Conservation (phyloP, 2,329 filamentous ascomycete genomes). For the Pseudogymnoascus sp. region DNA sequence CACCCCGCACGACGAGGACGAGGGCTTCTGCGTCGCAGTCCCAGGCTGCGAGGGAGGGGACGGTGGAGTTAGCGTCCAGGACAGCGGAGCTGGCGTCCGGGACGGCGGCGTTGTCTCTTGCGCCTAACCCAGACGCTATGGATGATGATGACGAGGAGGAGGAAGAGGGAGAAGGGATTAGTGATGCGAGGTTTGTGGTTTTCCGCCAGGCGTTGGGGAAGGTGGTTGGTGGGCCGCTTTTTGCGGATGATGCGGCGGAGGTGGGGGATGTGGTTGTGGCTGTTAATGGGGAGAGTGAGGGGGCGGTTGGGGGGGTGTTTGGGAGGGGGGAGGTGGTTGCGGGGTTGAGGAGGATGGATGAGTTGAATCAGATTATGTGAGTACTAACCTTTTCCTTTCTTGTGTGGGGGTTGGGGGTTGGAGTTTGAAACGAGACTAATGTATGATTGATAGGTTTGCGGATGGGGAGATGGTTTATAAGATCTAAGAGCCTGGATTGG, state of each 20-base stretch:
- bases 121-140: constrained; percentile 19
- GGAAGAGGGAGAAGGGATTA: constrained; percentile 11
- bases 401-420: background rate
- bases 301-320: constrained; percentile 50
- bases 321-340: constrained; percentile 61
- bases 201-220: constrained; percentile 80
- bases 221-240: constrained; percentile 73
- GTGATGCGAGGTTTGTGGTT: constrained; percentile 51
- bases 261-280: constrained; percentile 66
- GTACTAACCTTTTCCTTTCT: constrained; percentile 34
- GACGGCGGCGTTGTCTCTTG: constrained; percentile 22
- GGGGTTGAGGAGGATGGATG: constrained; percentile 71
- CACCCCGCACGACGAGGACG: constrained; percentile 18
- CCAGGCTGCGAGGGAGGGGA: constrained; percentile 23
- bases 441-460: constrained; percentile 39
- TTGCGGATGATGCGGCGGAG: constrained; percentile 74
- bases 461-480: constrained; percentile 62
- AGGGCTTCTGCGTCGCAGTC: constrained; percentile 15
- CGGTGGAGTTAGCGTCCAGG: constrained; percentile 18
- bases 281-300: constrained; percentile 64
- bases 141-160: constrained; percentile 41
- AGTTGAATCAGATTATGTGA: constrained; percentile 86
- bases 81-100: constrained; percentile 21
- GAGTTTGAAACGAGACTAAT: constrained; percentile 5
- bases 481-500: constrained; percentile 39